Conservation (phyloP, 192 early-diverging fungal species). For the Entomortierella chlamydospora region DNA sequence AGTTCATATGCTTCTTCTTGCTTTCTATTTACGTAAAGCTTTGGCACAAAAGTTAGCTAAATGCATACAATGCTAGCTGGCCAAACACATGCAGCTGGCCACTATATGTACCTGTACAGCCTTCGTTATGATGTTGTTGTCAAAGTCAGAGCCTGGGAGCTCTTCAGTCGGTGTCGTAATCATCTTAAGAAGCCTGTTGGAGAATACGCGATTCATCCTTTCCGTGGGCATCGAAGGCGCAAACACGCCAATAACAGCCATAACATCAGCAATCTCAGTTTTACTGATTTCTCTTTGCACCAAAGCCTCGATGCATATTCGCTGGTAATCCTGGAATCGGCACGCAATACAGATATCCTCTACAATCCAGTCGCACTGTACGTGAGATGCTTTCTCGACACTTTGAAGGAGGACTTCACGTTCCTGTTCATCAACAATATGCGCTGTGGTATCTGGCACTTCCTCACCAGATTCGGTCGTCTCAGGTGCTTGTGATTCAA, state of each 20-base stretch:
- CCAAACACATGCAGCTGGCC: neutral
- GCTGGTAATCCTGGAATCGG: constrained; percentile 10
- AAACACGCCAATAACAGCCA: constrained; percentile 26
- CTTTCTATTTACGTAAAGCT: constrained; percentile 1
- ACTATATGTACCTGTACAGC: constrained; percentile 9
- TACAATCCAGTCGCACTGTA: no score
- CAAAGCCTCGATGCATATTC: constrained; percentile 13
- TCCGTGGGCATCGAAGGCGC: constrained; percentile 13
- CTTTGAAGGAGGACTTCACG: no score
- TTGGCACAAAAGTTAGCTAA: neutral
- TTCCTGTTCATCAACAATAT: no score
- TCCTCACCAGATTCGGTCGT: no score
- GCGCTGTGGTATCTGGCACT: no score
- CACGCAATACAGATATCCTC: no score
- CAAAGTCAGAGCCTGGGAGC: constrained; percentile 4
- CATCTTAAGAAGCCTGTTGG: neutral
- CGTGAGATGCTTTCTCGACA: no score
- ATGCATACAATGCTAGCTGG: neutral
- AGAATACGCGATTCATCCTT: constrained; percentile 14
- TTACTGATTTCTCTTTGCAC: constrained; percentile 12
- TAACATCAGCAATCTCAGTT: constrained; percentile 4
- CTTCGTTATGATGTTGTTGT: constrained; percentile 19
- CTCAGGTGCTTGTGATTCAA: no score
- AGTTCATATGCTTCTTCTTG: neutral
- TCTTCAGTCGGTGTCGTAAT: constrained; percentile 2